Conservation (phyloP, 371 early-diverging fungal species). For the Antonospora locustae region DNA sequence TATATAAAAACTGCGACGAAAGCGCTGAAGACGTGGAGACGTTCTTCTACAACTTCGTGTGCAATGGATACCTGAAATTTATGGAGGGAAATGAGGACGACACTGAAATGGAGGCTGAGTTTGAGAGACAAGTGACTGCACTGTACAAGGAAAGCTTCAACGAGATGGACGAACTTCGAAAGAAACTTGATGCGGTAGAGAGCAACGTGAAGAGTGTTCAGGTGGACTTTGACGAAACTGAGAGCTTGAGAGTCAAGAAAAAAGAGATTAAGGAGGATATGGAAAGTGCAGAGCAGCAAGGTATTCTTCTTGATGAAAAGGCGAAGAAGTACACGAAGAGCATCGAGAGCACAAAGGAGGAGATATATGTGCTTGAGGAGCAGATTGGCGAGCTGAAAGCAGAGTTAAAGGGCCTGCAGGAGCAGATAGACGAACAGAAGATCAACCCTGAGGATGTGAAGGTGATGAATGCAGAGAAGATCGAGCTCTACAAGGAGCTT, state of each 20-base stretch:
- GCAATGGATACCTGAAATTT: slow-evolving; percentile 50
- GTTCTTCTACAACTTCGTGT: slow-evolving; percentile 50
- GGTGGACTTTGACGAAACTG: not conserved
- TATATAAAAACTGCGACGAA: slow-evolving; percentile 38
- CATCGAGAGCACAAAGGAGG: slow-evolving; percentile 33
- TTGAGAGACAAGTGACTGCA: slow-evolving; percentile 27
- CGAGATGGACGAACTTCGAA: slow-evolving; percentile 16
- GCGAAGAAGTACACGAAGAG: slow-evolving; percentile 39
- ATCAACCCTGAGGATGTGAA: slow-evolving; percentile 65
- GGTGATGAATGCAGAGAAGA: slow-evolving; percentile 62
- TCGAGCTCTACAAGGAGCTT: slow-evolving; percentile 39
- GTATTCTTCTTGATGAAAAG: slow-evolving; percentile 44
- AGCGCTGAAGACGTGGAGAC: slow-evolving; percentile 15
- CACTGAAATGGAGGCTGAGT: slow-evolving; percentile 18
- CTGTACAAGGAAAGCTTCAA: slow-evolving; percentile 18
- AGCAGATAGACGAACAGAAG: slow-evolving; percentile 60
- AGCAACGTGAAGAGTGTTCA: not conserved
- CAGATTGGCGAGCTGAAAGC: slow-evolving; percentile 12
- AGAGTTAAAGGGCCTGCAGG: slow-evolving; percentile 51
- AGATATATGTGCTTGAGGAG: slow-evolving; percentile 32
- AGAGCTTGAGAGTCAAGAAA: slow-evolving; percentile 32
- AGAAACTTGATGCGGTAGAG: slow-evolving; percentile 15
- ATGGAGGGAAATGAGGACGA: slow-evolving; percentile 50
- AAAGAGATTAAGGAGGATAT: slow-evolving; percentile 40
- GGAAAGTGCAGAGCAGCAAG: slow-evolving; percentile 32